phyloP scores from a whole-genome alignment of 106 monocot species.

The Dendrobium catenatum region DNA sequence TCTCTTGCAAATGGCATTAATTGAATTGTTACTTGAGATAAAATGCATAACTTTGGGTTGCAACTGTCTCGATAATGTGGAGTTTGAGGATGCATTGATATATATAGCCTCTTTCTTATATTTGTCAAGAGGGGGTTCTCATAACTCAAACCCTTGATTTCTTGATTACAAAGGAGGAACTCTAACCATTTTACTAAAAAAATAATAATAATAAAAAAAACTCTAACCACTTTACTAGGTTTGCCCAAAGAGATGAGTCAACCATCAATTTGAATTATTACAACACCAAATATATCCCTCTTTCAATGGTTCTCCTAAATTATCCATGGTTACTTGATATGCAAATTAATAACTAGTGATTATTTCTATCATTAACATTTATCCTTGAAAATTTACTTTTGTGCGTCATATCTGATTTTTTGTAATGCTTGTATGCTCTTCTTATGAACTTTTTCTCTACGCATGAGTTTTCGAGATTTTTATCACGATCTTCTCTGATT shows the following conservation, averaged over 20 bases:
- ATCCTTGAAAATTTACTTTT: too few species aligned
- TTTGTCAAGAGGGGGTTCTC: too few species aligned
- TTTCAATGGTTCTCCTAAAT: background rate
- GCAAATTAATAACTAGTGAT: background rate
- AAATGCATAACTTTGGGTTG: background rate
- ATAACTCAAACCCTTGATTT: background rate
- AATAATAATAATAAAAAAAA: too few species aligned
- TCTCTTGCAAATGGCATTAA: background rate
- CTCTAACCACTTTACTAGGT: background rate
- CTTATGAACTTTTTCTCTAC: too few species aligned
- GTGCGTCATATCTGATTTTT: too few species aligned
- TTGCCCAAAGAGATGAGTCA: background rate
- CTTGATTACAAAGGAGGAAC: background rate
- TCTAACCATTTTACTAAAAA: too few species aligned
- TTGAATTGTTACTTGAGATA: background rate
- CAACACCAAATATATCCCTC: background rate
- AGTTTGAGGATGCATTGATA: background rate
- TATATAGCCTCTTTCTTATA: background rate
- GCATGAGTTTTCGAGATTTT: too few species aligned
- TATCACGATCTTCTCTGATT: too few species aligned
- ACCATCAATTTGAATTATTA: background rate
- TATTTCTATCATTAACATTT: too few species aligned
- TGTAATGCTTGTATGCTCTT: too few species aligned
- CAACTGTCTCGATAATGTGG: background rate
- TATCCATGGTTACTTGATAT: background rate